Evolutionary conservation across 2,329 filamentous ascomycete genomes (phyloP), one percentile per base, ranked within the genome.

Genomic region (Parastagonospora avenae): DNA sequence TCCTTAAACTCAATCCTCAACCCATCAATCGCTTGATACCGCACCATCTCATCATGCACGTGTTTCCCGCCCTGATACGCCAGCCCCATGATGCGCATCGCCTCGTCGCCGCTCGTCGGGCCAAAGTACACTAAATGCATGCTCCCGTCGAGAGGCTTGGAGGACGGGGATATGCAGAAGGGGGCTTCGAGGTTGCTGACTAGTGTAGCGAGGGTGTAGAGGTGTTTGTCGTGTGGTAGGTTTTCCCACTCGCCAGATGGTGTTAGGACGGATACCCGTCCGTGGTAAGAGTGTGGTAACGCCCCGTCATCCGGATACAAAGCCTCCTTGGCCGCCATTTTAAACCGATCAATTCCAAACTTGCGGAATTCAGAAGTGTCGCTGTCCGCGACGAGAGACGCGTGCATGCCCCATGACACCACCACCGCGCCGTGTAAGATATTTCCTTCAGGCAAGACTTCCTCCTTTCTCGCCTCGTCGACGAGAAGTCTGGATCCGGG

Each of bases 381-480:
- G 72, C 90, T 94, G 76, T 97, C 92, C 62, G 90, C 92, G 16
- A 97, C 91, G 3, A 97, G 81, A 36, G 88, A 86, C 28, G 92
- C 90, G 67, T 97, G 93, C 66, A 97, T 85, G 15, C 90, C 93
- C 82, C 95, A 96, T 71, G 89, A 94, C 38, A 87, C 88, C 2
- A 97, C 92, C 16, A 97, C 91, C 19, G 88, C 89, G 24, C 91
- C 92, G 63, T 89, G 83, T 2, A 82, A 64, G 0, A 62, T 62
- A 0, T 70, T 69, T 1, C 54, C 63, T 4, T 60, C 68, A 48
- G 72, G 59, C 4, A 74, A 59, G 7, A 60, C 54, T 33, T 70
- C 68, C 47, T 81, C 78, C 30, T 78, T 72, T 9, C 73, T 74
- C 15, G 67, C 76, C 68, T 80, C 76, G 48, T 79, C 67, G 12